phyloP scores from a whole-genome alignment of 495 filamentous ascomycete species.

The Baudoinia panamericana region DNA sequence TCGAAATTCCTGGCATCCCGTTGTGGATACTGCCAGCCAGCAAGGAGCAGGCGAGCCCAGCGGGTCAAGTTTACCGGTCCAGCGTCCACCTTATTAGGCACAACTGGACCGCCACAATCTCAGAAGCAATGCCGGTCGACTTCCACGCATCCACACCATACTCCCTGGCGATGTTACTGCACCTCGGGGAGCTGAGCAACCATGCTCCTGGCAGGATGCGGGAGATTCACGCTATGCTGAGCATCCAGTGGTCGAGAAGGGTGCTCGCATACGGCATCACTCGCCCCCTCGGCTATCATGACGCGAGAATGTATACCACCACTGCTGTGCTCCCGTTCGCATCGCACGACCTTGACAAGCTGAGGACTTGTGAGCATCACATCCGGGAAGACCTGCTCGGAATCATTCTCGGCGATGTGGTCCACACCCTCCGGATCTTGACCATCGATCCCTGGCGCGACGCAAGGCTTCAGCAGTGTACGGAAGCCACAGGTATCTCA shows the following conservation, averaged over 20 bases:
- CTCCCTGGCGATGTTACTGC: background rate
- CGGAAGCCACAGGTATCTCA: too few species aligned
- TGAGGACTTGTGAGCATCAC: background rate
- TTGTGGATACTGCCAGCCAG: too few species aligned
- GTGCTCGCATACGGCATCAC: conserved; percentile 6
- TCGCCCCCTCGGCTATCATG: background rate
- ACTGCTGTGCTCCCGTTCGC: background rate
- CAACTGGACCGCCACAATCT: too few species aligned
- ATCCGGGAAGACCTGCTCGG: background rate
- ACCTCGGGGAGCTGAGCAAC: conserved; percentile 2
- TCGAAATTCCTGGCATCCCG: too few species aligned
- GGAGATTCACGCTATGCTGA: background rate
- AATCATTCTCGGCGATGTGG: background rate
- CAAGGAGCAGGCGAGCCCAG: too few species aligned
- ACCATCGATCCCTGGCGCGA: background rate
- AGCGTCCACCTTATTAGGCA: too few species aligned
- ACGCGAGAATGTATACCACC: background rate
- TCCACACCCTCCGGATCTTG: background rate
- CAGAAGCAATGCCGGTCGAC: background rate
- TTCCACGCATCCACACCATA: conserved; percentile 1
- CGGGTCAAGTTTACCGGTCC: too few species aligned
- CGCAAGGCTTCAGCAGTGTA: background rate
- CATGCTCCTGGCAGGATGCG: background rate
- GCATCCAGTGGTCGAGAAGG: background rate
- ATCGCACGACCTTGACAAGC: background rate